phyloP scores from a whole-genome alignment of 1,284 basidiomycete genomes.

The Pisolithus thermaeus region DNA sequence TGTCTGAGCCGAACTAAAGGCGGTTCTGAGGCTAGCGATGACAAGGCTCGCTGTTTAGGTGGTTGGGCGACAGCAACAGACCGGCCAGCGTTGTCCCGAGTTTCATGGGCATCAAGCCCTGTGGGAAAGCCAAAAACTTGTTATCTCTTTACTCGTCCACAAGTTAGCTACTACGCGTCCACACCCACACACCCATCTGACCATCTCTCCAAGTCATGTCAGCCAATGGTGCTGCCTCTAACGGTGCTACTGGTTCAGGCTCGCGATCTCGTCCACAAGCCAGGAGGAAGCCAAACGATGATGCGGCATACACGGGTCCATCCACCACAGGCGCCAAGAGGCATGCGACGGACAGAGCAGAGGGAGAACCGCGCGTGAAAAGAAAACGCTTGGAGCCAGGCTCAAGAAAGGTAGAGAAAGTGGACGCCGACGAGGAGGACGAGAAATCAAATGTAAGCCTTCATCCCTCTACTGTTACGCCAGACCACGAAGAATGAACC shows the following conservation, averaged over 20 bases:
- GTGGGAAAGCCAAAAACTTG: not conserved
- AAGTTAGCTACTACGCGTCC: no score
- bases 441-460: conserved; percentile 35
- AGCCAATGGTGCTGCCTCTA: conserved; percentile 21
- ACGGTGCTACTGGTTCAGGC: conserved; percentile 31
- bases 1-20: conserved; percentile 11
- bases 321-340: conserved; percentile 42
- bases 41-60: conserved; percentile 1
- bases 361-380: conserved; percentile 64
- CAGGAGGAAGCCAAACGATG: conserved; percentile 55
- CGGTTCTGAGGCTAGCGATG: conserved; percentile 5
- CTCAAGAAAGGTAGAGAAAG: conserved; percentile 23
- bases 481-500: conserved; percentile 9
- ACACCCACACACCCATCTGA: not conserved
- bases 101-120: not conserved
- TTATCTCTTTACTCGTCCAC: not conserved
- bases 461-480: not conserved
- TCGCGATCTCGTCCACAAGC: conserved; percentile 54
- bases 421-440: conserved; percentile 27
- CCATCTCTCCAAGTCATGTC: conserved; percentile 29
- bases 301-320: conserved; percentile 60
- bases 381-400: conserved; percentile 55
- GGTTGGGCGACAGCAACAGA: not conserved
- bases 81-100: no score
- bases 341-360: conserved; percentile 52